Base-by-base conservation (phyloP, 2,329 filamentous ascomycete species). In the Alternaria infectoria region DNA sequence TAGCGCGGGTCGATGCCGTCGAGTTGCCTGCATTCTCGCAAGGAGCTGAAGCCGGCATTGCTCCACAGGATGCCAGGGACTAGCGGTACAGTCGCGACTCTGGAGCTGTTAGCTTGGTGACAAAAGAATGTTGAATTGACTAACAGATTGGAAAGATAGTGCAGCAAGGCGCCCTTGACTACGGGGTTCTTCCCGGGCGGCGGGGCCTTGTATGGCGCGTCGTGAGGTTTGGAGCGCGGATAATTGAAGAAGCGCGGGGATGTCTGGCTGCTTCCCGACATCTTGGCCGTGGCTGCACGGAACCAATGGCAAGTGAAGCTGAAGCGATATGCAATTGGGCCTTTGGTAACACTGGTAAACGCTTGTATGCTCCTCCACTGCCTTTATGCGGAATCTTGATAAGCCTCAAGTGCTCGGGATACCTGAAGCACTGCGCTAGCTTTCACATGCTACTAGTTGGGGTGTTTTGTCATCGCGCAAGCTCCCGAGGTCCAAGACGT, bases 61-160 rank as follows among this genome's bases (percentile, higher is more conserved):
- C 81, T 82, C 90, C 90, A 96, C 65, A 94, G 84, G 49, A 87
- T 80, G 59, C 84, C 86, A 63, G 91, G 90, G 9, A 95, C 66
- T 46, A 86, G 83, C 11, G 83, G 81, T n/a, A 89, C 81, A 25
- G 86, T 87, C 2, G 87, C 83, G 46, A 93, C 79, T 19, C 90
- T 91, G 51, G 36, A 47, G n/a, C 8, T 40, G 25, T 72, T 23
- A 74, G 55, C 26, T 21, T 10, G 12, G 21, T 25, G 32, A 52
- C 69, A n/a, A 62, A 54, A 32, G 28, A 13, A 32, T 79, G 6
- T 6, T 15, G 9, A 5, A 15, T 15, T 28, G 12, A 64, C 85
- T 75, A 81, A 92, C 90, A 91, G 73, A 61, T 84, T 87, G 56
- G 87, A 86, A 45, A 86, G 88, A 55, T 90, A 82, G 26, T 87